Evolutionary conservation across 2,329 filamentous ascomycete genomes (phyloP), one percentile per base, ranked within the genome.

Genomic region (Fusarium stilboides): DNA sequence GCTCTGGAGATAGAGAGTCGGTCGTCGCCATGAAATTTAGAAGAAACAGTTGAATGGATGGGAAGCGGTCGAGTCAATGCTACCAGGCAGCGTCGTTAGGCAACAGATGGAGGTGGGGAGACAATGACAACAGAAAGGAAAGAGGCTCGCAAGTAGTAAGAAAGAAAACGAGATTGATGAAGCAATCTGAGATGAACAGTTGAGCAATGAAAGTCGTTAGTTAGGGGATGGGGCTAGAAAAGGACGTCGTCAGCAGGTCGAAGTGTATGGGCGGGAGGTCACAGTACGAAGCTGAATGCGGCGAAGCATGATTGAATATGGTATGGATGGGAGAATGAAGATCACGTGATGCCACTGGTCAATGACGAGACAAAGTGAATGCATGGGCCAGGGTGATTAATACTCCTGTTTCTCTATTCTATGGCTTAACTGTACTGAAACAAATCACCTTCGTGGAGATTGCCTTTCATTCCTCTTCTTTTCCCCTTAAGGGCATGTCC

Each of bases 1-100:
- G 73, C 42, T 75, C 56, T 51, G 69, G 73, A 66, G 71, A 28
- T 33, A 74, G 57, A 17, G 69, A 50, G 47, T 76, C 74, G 56
- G 74, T 74, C 53, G 74, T 76, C 64, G 74, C 74, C 74, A 75
- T 75, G 54, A 62, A 57, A 56, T 64, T 57, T 44, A 54, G 45
- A 61, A 55, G 46, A 62, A 51, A 13, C 10, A 39, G 22, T 55
- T 20, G 20, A 26, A 47, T 33, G 34, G 37, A 56, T 62, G 24
- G 26, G 68, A 69, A 56, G 57, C 37, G 68, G 33, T 43, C 26
- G 40, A 37, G 36, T 66, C 31, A 49, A 56, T 46, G 49, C 59
- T 68, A 60, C 42, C 17, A 46, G 44, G 62, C 56, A 67, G 49
- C 57, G 57, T 63, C 44, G 69, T 75, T 62, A 57, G 65, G 73